phyloP scores from a whole-genome alignment of 208 protist genomes.

The Leishmania turanica region DNA sequence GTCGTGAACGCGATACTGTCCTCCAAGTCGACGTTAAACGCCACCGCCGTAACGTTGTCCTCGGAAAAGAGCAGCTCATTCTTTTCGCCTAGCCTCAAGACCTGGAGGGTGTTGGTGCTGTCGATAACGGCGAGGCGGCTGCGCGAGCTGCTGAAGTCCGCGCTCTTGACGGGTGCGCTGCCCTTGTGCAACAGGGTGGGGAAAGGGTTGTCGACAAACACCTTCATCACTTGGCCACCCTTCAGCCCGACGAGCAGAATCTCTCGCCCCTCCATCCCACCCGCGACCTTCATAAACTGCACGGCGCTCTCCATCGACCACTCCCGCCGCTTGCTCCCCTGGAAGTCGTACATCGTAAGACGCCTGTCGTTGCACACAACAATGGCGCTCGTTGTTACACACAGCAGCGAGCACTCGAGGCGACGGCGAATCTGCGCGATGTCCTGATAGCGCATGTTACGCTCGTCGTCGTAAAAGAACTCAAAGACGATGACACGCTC shows the following conservation, averaged over 20 bases:
- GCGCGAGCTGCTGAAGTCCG: constrained; percentile 91
- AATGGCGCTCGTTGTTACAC: constrained; percentile 90
- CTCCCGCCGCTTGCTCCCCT: constrained; percentile 91
- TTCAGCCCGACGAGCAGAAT: constrained; percentile 94
- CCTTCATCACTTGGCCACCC: constrained; percentile 90
- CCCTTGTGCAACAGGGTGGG: constrained; percentile 92
- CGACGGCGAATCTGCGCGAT: constrained; percentile 93
- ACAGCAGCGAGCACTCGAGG: constrained; percentile 93
- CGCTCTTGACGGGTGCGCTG: constrained; percentile 68
- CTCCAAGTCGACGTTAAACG: constrained; percentile 95
- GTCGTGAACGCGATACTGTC: constrained; percentile 96
- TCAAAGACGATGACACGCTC: constrained; percentile 95
- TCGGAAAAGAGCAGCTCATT: constrained; percentile 93
- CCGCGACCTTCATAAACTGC: constrained; percentile 95
- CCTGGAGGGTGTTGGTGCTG: constrained; percentile 82
- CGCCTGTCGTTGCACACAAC: constrained; percentile 89
- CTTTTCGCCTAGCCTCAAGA: constrained; percentile 88
- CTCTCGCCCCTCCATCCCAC: constrained; percentile 90
- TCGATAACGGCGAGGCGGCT: constrained; percentile 95
- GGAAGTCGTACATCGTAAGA: constrained; percentile 92
- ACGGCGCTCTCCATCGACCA: constrained; percentile 95
- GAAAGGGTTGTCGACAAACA: constrained; percentile 98
- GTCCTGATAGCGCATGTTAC: constrained; percentile 88
- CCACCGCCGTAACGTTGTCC: constrained; percentile 84
- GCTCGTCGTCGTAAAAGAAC: constrained; percentile 90